phyloP scores from a whole-genome alignment of 208 protist species.

The Leishmania major region DNA sequence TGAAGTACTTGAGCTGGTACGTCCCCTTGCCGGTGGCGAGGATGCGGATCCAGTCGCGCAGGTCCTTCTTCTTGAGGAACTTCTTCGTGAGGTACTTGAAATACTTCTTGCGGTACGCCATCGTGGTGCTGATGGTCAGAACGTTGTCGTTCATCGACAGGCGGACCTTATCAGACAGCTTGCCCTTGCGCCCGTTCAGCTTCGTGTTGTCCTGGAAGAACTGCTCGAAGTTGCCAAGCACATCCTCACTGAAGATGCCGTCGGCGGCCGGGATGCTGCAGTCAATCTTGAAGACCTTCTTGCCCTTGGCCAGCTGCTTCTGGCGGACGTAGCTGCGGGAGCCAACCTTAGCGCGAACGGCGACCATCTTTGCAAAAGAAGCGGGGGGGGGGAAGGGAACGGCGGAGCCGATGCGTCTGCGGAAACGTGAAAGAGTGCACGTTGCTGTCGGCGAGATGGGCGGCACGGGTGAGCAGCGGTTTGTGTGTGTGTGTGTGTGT shows the following conservation, averaged over 20 bases:
- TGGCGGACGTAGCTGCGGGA: constrained; percentile 82
- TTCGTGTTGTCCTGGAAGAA: constrained; percentile 98
- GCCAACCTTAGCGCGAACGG: constrained; percentile 91
- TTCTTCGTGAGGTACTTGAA: constrained; percentile 99
- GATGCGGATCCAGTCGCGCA: constrained; percentile 98
- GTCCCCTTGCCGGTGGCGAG: constrained; percentile 94
- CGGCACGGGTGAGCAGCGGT: neutral
- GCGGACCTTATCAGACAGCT: constrained; percentile 95
- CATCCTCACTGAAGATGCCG: constrained; percentile 84
- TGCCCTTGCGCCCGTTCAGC: constrained; percentile 98
- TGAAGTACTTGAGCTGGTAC: constrained; percentile 99
- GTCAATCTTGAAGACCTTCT: constrained; percentile 89
- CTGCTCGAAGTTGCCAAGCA: constrained; percentile 93
- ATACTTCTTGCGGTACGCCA: constrained; percentile 98
- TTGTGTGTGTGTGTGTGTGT: neutral
- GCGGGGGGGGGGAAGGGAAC: neutral
- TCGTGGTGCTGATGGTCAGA: constrained; percentile 88
- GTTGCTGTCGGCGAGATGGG: constrained; percentile 8
- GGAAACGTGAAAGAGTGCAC: constrained; percentile 35
- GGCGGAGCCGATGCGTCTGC: constrained; percentile 12
- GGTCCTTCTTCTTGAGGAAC: constrained; percentile 98
- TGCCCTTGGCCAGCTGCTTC: constrained; percentile 88
- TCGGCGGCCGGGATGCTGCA: constrained; percentile 67
- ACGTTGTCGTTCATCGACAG: constrained; percentile 89
- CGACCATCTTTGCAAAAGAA: constrained; percentile 68